Percentiles rank a stretch among this genome's conserved stretches.
Evolutionary conservation across 2,329 filamentous ascomycete genomes (phyloP).

Genomic region (Scedosporium dehoogii): DNA sequence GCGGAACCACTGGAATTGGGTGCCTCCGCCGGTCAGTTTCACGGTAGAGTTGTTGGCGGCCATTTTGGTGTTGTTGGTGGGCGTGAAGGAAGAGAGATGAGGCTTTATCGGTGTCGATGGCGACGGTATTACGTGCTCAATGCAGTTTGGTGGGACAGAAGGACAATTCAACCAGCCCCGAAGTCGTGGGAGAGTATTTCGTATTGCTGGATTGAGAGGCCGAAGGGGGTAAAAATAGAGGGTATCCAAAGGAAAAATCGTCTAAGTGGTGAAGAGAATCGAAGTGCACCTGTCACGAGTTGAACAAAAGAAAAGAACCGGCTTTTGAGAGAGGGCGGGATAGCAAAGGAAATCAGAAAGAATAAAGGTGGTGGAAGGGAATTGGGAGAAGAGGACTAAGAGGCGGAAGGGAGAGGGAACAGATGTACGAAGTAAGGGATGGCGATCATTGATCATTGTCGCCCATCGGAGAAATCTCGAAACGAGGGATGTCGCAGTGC

Average conservation of each 20-base stretch:
- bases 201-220: slow-evolving; percentile 10
- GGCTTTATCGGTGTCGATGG: slow-evolving; percentile 2
- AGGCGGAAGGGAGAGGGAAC: slow-evolving; percentile 3
- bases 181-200: too few species aligned
- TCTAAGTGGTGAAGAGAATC: slow-evolving; percentile 7
- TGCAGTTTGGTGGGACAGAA: too few species aligned
- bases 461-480: slow-evolving; percentile 12
- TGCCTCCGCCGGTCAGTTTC: slow-evolving; percentile 46
- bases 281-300: slow-evolving; percentile 8
- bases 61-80: not conserved
- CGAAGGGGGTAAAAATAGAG: slow-evolving; percentile 9
- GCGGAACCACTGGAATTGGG: slow-evolving; percentile 47
- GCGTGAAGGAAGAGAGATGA: slow-evolving; percentile 4
- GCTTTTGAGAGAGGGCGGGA: slow-evolving; percentile 6
- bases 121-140: too few species aligned
- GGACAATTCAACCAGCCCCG: too few species aligned
- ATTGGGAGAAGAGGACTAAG: slow-evolving; percentile 9
- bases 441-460: not conserved
- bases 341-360: slow-evolving; percentile 8
- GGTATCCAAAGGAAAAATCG: not conserved
- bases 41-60: slow-evolving; percentile 39
- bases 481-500: slow-evolving; percentile 18
- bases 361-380: slow-evolving; percentile 8
- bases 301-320: slow-evolving; percentile 11
- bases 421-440: slow-evolving; percentile 2